Conservation (phyloP, 2,329 filamentous ascomycete species). For the Neonectria ditissima region DNA sequence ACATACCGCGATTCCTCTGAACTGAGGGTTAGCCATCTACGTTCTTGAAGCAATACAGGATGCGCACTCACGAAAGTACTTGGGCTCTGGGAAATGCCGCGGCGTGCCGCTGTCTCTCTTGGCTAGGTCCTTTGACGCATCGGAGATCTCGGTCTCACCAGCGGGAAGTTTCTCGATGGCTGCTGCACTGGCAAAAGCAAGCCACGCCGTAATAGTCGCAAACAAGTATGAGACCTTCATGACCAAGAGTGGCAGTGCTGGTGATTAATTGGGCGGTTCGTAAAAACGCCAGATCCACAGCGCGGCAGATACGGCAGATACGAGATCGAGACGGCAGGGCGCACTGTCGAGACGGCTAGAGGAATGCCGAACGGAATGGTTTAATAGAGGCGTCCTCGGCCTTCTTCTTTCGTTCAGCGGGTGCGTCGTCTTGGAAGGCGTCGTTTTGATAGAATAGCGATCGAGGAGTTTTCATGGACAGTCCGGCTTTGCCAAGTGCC, state of each 20-base stretch:
- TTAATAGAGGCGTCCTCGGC: not conserved
- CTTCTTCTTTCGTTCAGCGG: conserved; percentile 10
- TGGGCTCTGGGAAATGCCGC: conserved; percentile 33
- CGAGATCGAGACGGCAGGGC: not conserved
- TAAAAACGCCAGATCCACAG: not conserved
- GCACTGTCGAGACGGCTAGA: not conserved
- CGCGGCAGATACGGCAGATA: not conserved
- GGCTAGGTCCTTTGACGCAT: not conserved
- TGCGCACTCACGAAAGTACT: conserved; percentile 33
- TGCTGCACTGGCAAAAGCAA: conserved; percentile 21
- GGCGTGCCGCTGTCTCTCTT: conserved; percentile 23
- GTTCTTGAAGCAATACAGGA: not conserved
- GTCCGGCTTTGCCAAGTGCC: conserved; percentile 17
- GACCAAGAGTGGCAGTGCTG: not conserved
- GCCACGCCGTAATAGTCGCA: conserved; percentile 2
- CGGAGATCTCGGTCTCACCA: not conserved
- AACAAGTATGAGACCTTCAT: conserved; percentile 20
- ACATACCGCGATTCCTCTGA: conserved; percentile 41
- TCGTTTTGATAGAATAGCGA: not conserved
- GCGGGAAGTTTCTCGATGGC: conserved; percentile 15
- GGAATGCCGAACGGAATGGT: not conserved
- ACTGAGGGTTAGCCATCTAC: conserved; percentile 21
- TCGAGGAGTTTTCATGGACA: not conserved
- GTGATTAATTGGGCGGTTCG: conserved; percentile 6
- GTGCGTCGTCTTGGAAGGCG: conserved; percentile 6